Percentiles rank a stretch among this genome's conserved stretches.
Evolutionary conservation across 306 rosid genomes (phyloP).

Genomic region (Quercus suber): DNA sequence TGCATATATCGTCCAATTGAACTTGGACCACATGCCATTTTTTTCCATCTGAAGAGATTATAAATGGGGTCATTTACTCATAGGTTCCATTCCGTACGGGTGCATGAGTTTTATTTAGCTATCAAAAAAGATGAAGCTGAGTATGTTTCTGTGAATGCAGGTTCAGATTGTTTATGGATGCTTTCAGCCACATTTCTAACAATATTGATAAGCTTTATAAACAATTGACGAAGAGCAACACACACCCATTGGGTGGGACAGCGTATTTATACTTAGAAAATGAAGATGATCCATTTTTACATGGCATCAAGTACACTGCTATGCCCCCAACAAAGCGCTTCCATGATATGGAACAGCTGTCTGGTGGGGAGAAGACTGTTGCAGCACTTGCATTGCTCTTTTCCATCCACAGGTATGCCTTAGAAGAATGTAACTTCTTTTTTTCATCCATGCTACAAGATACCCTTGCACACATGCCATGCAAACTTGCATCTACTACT

Average conservation of each 20-base stretch:
- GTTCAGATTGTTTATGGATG: slow-evolving; percentile 81
- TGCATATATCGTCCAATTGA: neutral
- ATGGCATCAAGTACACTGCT: slow-evolving; percentile 93
- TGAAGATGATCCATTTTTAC: slow-evolving; percentile 93
- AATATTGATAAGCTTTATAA: slow-evolving; percentile 88
- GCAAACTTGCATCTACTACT: neutral
- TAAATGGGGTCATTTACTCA: neutral
- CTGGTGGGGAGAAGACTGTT: slow-evolving; percentile 98
- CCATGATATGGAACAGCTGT: slow-evolving; percentile 96
- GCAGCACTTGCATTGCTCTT: slow-evolving; percentile 96
- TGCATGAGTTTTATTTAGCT: neutral
- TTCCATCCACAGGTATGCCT: slow-evolving; percentile 82
- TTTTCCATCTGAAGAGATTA: neutral
- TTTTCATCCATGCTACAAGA: neutral
- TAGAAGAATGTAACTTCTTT: neutral
- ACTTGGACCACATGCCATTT: neutral
- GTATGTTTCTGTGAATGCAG: slow-evolving; percentile 47
- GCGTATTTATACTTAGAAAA: slow-evolving; percentile 91
- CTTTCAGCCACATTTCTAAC: slow-evolving; percentile 79
- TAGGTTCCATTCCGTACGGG: neutral
- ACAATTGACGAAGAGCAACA: slow-evolving; percentile 84
- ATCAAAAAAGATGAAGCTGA: slow-evolving; percentile 4
- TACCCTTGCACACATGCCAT: neutral
- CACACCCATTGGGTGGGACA: slow-evolving; percentile 92
- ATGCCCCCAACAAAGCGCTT: slow-evolving; percentile 99